Base-by-base conservation (phyloP, 306 rosid genomes). In the Cicer arietinum region DNA sequence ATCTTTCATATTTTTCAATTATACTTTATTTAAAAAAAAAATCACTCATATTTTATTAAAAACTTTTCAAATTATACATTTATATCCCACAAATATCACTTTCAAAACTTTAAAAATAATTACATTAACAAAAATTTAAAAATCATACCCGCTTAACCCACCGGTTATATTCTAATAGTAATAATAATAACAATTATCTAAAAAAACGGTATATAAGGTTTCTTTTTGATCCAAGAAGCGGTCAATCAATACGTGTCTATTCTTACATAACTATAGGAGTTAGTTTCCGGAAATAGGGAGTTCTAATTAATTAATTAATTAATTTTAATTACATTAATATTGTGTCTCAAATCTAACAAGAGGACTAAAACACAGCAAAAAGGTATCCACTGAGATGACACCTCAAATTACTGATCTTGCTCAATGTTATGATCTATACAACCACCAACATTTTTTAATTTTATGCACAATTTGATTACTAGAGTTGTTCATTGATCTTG, bases 211-310 rank as follows among this genome's bases (percentile, higher is more conserved):
- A 30, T 65, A 41, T 45, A 44, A 37, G 12, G 2, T 42, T 22
- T 22, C 35, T 14, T 48, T 6, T 7, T 51, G 22, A 73, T 70
- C 53, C 76, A 84, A 71, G 40, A 14, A 60, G 12, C 18, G 3
- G 77, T 84, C 87, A 80, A 77, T 58, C 70, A 67, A 51, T 10
- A 50, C 11, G 40, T 51, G 45, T 56, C 42, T 71, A 43, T 39
- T 35, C 47, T 16, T 20, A 58, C 69, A 10, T 20, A 12, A 57
- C 46, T 52, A 7, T 60, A 80, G 87, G 77, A 80, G 71, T 53
- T 80, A 44, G 22, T 72, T 59, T 51, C 79, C 41, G 41, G 20
- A 72, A 71, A 50, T 58, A 43, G 10, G 67, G 60, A 79, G 8
- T 50, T 59, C 64, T 59, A 44, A 64, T 75, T 52, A 60, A 12